Evolutionary conservation across 208 protist genomes (phyloP).

Genomic region (Balamuthia mandrillaris): DNA sequence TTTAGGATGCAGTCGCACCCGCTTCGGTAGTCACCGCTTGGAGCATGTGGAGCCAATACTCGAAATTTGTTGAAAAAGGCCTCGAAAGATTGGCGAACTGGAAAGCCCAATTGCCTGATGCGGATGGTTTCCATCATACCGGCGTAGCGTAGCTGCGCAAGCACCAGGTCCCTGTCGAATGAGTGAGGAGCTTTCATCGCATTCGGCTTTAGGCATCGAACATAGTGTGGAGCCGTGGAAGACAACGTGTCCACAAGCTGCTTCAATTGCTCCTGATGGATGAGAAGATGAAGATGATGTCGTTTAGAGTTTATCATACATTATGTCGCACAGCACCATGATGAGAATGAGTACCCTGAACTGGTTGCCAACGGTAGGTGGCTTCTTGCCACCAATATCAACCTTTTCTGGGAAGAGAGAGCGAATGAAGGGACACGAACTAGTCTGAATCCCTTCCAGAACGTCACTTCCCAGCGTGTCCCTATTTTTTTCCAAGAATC

Average conservation of each 20-base stretch:
- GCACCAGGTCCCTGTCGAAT: slow-evolving; percentile 53
- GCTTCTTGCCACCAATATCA: slow-evolving; percentile 36
- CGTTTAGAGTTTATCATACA: too few species aligned
- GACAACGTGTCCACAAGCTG: slow-evolving; percentile 64
- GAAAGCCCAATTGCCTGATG: slow-evolving; percentile 57
- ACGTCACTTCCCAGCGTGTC: slow-evolving; percentile 42
- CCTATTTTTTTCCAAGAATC: slow-evolving; percentile 64
- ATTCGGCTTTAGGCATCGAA: slow-evolving; percentile 82
- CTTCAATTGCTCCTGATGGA: slow-evolving; percentile 56
- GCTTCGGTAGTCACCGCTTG: not conserved
- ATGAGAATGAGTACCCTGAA: slow-evolving; percentile 23
- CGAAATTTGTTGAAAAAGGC: not conserved
- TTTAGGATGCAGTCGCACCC: not conserved
- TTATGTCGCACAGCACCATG: too few species aligned
- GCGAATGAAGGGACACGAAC: not conserved
- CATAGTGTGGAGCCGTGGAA: slow-evolving; percentile 72
- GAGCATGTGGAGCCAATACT: not conserved
- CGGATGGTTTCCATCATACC: slow-evolving; percentile 62
- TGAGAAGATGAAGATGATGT: not conserved
- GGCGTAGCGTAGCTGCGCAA: not conserved
- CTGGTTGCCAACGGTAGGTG: slow-evolving; percentile 29
- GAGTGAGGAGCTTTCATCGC: slow-evolving; percentile 47
- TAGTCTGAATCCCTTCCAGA: not conserved
- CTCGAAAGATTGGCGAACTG: not conserved
- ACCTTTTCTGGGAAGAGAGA: slow-evolving; percentile 41